A percentile compares a stretch with the other conserved stretches of the same genome.
These are phyloP conservation scores for Pythium rhizo-oryzae DNA, from an alignment of 352 stramenopile genomes.

Conservation along the genomic window DNA sequence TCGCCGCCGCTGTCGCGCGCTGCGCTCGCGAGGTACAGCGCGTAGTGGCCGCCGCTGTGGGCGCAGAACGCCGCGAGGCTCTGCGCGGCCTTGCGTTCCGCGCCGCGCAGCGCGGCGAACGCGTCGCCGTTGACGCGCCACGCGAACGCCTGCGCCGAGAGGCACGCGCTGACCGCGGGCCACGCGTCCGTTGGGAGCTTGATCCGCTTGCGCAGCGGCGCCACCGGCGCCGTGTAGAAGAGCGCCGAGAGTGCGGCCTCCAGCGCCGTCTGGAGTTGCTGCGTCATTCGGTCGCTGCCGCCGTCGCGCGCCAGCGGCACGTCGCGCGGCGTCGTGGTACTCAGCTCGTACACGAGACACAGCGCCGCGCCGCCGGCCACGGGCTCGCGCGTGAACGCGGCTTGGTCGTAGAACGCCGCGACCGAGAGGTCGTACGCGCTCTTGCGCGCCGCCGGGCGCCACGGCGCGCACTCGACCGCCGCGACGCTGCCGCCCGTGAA, in stretches of 20 bases:
- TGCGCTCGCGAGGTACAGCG: neutral
- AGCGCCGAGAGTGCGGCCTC: too few species aligned
- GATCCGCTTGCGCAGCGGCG: neutral
- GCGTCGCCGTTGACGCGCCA: neutral
- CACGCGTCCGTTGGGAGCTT: neutral
- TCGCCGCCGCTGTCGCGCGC: too few species aligned
- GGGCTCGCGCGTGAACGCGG: neutral
- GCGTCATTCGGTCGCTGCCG: too few species aligned
- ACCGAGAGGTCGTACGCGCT: neutral
- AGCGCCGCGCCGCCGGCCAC: neutral
- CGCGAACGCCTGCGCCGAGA: neutral
- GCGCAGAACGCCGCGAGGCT: neutral
- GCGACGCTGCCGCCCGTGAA: constrained; percentile 27
- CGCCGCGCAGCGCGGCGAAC: neutral
- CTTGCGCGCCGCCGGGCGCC: neutral
- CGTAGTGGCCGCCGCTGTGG: neutral
- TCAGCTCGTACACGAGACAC: constrained; percentile 4
- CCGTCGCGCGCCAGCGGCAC: neutral
- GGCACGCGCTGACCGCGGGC: neutral
- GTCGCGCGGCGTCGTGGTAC: neutral
- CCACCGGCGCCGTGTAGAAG: too few species aligned
- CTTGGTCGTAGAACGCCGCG: neutral
- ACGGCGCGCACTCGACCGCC: neutral
- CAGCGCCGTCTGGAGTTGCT: neutral
- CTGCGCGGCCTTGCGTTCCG: neutral